Percentiles rank a stretch among this genome's conserved stretches.
phyloP scores from a whole-genome alignment of 2,329 filamentous ascomycete species.

The Fusarium veterinarium region DNA sequence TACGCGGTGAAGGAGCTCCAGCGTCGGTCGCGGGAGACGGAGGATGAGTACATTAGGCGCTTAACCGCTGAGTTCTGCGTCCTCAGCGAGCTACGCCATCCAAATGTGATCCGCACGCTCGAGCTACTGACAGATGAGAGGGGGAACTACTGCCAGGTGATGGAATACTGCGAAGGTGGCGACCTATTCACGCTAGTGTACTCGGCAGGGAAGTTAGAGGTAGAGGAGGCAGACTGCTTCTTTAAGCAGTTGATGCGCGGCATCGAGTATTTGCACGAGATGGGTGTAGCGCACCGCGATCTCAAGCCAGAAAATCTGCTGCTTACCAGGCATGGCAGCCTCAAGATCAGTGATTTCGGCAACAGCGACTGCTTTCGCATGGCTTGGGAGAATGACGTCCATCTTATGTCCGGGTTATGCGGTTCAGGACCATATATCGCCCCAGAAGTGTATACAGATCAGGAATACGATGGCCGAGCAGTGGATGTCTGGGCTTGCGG shows the following conservation, averaged over 20 bases:
- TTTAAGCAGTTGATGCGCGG: constrained; percentile 99
- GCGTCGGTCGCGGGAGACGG: constrained; percentile 88
- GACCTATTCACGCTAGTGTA: constrained; percentile 97
- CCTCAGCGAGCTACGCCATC: constrained; percentile 86
- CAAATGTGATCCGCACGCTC: constrained; percentile 96
- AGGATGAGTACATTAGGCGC: constrained; percentile 97
- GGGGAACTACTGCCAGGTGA: no score
- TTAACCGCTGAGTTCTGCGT: constrained; percentile 98
- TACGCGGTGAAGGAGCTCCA: constrained; percentile 99
- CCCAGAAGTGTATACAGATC: constrained; percentile 93
- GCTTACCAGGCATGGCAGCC: constrained; percentile 86
- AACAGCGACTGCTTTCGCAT: constrained; percentile 99
- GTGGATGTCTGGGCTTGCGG: constrained; percentile 98
- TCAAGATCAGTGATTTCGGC: constrained; percentile 98
- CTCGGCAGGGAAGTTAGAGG: constrained; percentile 88
- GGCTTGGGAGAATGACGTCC: constrained; percentile 97
- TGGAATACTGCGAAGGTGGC: constrained; percentile 97
- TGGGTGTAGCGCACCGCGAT: constrained; percentile 99
- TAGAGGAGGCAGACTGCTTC: constrained; percentile 93
- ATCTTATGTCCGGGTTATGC: constrained; percentile 96
- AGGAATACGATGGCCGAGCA: constrained; percentile 93
- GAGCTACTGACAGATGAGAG: constrained; percentile 98
- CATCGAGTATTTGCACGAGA: constrained; percentile 98
- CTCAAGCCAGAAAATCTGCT: constrained; percentile 97
- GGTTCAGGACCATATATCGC: constrained; percentile 97